Conservation (phyloP, 139 green algal genomes). For the Auxenochlorella pyrenoidosa region DNA sequence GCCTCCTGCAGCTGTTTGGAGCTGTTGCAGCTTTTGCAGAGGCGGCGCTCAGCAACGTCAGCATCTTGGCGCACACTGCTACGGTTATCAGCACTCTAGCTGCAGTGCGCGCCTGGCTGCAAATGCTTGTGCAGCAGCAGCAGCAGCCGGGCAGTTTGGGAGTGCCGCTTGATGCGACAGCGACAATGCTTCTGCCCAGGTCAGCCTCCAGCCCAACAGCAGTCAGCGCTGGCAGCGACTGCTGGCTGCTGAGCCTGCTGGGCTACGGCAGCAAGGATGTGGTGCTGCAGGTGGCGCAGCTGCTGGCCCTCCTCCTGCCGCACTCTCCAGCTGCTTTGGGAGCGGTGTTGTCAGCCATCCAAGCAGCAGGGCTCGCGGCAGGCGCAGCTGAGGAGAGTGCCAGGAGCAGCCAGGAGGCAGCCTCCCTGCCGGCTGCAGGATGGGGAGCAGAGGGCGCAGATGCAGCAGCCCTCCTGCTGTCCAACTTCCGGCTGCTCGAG, state of each 20-base stretch:
- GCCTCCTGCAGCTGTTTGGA: not conserved
- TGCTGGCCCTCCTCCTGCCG: not conserved
- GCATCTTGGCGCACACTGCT: not conserved
- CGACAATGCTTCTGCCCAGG: not conserved
- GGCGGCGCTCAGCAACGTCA: not conserved
- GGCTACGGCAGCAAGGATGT: slow-evolving; percentile 5
- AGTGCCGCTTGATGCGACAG: not conserved
- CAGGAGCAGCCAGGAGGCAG: not conserved
- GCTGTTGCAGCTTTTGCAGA: not conserved
- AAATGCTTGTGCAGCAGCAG: not conserved
- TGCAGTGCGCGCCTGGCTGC: slow-evolving; percentile 7
- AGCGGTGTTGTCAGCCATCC: not conserved
- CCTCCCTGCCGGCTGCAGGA: no score
- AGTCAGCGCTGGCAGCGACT: not conserved
- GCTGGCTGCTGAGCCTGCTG: slow-evolving; percentile 16
- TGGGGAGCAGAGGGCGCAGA: not conserved
- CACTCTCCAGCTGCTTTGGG: not conserved
- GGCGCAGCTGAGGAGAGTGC: not conserved
- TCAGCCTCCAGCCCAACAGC: not conserved
- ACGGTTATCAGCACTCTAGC: not conserved
- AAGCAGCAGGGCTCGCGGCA: not conserved
- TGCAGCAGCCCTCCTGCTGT: slow-evolving; percentile 8
- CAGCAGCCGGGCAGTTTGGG: not conserved
- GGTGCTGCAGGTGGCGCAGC: slow-evolving; percentile 3
- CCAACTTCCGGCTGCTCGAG: slow-evolving; percentile 5